Percentiles rank a stretch among this genome's conserved stretches.
These are phyloP conservation scores for Coriolopsis trogii DNA, from an alignment of 1,284 basidiomycete genomes.

Conservation along the genomic window DNA sequence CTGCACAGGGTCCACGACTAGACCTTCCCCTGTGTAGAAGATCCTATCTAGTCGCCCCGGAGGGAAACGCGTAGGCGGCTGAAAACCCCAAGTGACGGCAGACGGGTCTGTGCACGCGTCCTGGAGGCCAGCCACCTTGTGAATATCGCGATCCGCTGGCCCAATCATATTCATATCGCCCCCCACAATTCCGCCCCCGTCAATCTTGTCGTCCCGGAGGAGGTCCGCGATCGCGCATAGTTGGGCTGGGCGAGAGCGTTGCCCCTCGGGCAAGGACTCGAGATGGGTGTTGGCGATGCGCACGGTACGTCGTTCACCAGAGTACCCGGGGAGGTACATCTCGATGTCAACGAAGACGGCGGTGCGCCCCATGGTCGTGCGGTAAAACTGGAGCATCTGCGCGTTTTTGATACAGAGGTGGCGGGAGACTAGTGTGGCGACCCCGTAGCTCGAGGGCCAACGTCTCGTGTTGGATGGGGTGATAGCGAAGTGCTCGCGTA, in stretches of 20 bases:
- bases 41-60: slow-evolving; percentile 64
- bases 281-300: slow-evolving; percentile 72
- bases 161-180: slow-evolving; percentile 73
- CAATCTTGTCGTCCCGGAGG: slow-evolving; percentile 46
- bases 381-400: slow-evolving; percentile 52
- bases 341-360: slow-evolving; percentile 61
- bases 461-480: slow-evolving; percentile 52
- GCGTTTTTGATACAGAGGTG: slow-evolving; percentile 49
- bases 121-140: slow-evolving; percentile 46
- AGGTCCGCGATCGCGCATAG: slow-evolving; percentile 51
- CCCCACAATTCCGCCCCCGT: slow-evolving; percentile 56
- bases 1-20: slow-evolving; percentile 45
- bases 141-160: slow-evolving; percentile 44
- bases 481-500: slow-evolving; percentile 58
- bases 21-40: slow-evolving; percentile 51
- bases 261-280: slow-evolving; percentile 57
- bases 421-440: slow-evolving; percentile 64
- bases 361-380: slow-evolving; percentile 51
- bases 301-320: slow-evolving; percentile 33
- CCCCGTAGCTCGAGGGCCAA: slow-evolving; percentile 62
- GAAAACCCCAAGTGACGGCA: slow-evolving; percentile 66
- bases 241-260: slow-evolving; percentile 50
- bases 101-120: slow-evolving; percentile 56
- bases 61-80: slow-evolving; percentile 47
- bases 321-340: slow-evolving; percentile 38